Evolutionary conservation across 2,329 filamentous ascomycete genomes (phyloP).

Genomic region (Neopestalotiopsis clavispora): DNA sequence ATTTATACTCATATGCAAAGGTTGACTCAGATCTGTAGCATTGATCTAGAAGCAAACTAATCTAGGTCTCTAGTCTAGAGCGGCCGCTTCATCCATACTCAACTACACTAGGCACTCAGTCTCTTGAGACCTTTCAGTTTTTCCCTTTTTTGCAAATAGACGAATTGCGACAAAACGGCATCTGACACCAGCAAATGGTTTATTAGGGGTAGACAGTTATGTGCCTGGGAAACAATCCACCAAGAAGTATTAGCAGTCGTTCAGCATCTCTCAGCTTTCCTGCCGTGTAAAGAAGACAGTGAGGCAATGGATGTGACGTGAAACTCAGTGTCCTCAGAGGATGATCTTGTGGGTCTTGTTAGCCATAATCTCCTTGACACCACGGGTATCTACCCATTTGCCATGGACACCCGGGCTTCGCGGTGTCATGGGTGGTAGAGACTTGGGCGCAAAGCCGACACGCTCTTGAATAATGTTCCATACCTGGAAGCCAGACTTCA

Average conservation of each 20-base stretch:
- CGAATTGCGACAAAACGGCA: neutral
- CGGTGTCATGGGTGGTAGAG: constrained; percentile 26
- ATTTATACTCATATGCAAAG: neutral
- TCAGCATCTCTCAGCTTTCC: neutral
- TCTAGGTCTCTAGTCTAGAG: constrained; percentile 9
- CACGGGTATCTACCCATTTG: neutral
- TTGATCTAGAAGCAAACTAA: neutral
- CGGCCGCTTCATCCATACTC: neutral
- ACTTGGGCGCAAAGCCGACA: constrained; percentile 49
- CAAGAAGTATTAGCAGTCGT: neutral
- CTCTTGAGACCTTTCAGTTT: neutral
- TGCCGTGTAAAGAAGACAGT: neutral
- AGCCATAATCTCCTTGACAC: neutral
- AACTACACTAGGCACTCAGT: neutral
- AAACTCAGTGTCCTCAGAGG: constrained; percentile 5
- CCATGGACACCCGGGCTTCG: constrained; percentile 2
- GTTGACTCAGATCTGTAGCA: neutral
- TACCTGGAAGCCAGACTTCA: constrained; percentile 78
- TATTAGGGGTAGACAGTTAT: neutral
- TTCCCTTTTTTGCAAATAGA: neutral
- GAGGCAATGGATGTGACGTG: neutral
- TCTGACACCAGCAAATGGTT: neutral
- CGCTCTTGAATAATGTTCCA: constrained; percentile 62
- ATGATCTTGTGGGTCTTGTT: constrained; percentile 16
- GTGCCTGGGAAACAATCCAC: neutral